These are phyloP conservation scores for Euphorbia lathyris DNA, from an alignment of 345 rosid species.

Conservation along the genomic window DNA sequence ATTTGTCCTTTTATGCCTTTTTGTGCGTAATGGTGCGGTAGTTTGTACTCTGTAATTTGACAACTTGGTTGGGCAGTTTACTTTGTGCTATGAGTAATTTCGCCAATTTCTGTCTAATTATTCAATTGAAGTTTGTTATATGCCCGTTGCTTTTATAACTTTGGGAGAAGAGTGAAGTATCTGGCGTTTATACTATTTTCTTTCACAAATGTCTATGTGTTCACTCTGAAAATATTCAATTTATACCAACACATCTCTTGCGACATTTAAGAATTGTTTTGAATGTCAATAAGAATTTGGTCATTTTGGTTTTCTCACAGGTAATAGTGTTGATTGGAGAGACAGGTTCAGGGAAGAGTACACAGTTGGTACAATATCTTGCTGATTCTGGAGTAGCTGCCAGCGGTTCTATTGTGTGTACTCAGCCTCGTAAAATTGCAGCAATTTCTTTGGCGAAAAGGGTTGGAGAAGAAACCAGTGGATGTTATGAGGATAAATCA, in stretches of 20 bases:
- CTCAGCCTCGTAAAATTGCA: slow-evolving; percentile 90
- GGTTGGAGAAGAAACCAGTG: slow-evolving; percentile 70
- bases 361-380: slow-evolving; percentile 86
- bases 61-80: not conserved
- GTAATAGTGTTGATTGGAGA: slow-evolving; percentile 77
- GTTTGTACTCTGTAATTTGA: not conserved
- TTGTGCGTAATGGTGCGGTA: not conserved
- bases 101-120: not conserved
- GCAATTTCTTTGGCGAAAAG: slow-evolving; percentile 68
- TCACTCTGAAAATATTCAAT: not conserved
- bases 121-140: not conserved
- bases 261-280: not conserved
- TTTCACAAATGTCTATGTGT: not conserved
- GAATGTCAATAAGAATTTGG: not conserved
- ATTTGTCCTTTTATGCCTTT: not conserved
- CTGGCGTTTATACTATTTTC: not conserved
- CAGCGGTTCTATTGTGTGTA: slow-evolving; percentile 61
- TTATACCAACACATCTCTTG: not conserved
- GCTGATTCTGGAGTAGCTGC: slow-evolving; percentile 75
- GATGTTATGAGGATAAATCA: slow-evolving; percentile 56
- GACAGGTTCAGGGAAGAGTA: slow-evolving; percentile 96
- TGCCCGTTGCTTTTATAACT: not conserved
- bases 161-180: not conserved
- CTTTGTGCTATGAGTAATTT: not conserved
- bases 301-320: slow-evolving; percentile 36